These are phyloP conservation scores for Leucosporidium scottii DNA, from an alignment of 768 basidiomycete species.

Conservation along the genomic window DNA sequence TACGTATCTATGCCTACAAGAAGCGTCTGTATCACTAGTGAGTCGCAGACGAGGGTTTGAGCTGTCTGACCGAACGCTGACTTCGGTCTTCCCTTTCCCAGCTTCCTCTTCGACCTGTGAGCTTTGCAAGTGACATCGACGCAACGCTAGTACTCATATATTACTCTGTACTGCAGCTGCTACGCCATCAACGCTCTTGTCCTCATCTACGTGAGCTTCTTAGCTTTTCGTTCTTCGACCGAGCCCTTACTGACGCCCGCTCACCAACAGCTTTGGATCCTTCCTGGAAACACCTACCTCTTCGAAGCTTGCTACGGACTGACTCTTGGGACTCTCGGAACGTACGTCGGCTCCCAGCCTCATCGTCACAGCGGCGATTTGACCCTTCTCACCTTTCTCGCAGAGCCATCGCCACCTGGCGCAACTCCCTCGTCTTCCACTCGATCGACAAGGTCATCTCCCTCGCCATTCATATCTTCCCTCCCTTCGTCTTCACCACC, in stretches of 20 bases:
- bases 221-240: background rate
- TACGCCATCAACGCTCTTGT: constrained; percentile 90
- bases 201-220: constrained; percentile 55
- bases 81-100: background rate
- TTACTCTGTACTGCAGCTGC: constrained; percentile 49
- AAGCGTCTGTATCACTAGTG: constrained; percentile 91
- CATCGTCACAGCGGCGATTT: background rate
- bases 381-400: constrained; percentile 35
- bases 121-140: constrained; percentile 14
- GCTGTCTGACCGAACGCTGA: background rate
- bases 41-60: constrained; percentile 49
- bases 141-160: constrained; percentile 3
- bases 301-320: constrained; percentile 91
- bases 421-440: constrained; percentile 97
- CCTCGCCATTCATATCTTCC: constrained; percentile 89
- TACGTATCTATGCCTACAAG: constrained; percentile 81
- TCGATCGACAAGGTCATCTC: constrained; percentile 85
- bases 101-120: constrained; percentile 38
- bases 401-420: constrained; percentile 94
- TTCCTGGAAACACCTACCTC: constrained; percentile 66
- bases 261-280: constrained; percentile 59
- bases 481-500: constrained; percentile 82
- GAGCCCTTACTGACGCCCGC: background rate
- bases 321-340: constrained; percentile 55
- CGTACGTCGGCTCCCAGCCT: constrained; percentile 6